These are phyloP conservation scores for Fusarium sororula DNA, from an alignment of 2,329 filamentous ascomycete species.

Conservation along the genomic window DNA sequence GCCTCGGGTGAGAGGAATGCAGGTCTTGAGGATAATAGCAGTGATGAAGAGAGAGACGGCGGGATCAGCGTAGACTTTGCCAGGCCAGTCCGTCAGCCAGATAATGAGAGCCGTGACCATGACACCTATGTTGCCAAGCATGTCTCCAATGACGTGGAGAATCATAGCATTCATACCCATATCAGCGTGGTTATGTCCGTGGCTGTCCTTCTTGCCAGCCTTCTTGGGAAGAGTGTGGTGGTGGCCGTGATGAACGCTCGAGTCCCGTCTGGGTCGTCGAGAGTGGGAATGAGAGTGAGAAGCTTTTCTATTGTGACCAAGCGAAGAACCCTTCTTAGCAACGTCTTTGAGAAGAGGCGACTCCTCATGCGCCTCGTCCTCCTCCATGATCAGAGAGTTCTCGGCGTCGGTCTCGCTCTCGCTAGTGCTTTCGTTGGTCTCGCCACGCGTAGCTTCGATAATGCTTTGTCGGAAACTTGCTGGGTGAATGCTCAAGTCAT, in stretches of 20 bases:
- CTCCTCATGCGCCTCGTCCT: constrained; percentile 55
- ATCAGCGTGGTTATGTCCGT: constrained; percentile 83
- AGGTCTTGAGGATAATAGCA: constrained; percentile 76
- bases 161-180: constrained; percentile 95
- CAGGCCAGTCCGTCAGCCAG: constrained; percentile 85
- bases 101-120: constrained; percentile 87
- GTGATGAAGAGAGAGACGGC: constrained; percentile 95
- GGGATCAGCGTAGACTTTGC: constrained; percentile 89
- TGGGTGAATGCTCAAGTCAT: constrained; percentile 85
- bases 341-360: constrained; percentile 58
- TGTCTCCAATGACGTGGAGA: constrained; percentile 81
- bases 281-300: constrained; percentile 33
- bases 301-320: constrained; percentile 33
- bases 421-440: constrained; percentile 58
- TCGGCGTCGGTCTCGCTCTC: constrained; percentile 64
- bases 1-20: constrained; percentile 80
- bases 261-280: constrained; percentile 54
- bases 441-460: constrained; percentile 78
- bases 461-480: constrained; percentile 92
- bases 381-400: constrained; percentile 53
- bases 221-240: constrained; percentile 82
- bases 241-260: constrained; percentile 73
- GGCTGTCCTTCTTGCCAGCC: constrained; percentile 67
- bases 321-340: constrained; percentile 45
- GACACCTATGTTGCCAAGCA: constrained; percentile 86